Conservation (phyloP, 1,284 basidiomycete species). For the Rugosomyces carneus region DNA sequence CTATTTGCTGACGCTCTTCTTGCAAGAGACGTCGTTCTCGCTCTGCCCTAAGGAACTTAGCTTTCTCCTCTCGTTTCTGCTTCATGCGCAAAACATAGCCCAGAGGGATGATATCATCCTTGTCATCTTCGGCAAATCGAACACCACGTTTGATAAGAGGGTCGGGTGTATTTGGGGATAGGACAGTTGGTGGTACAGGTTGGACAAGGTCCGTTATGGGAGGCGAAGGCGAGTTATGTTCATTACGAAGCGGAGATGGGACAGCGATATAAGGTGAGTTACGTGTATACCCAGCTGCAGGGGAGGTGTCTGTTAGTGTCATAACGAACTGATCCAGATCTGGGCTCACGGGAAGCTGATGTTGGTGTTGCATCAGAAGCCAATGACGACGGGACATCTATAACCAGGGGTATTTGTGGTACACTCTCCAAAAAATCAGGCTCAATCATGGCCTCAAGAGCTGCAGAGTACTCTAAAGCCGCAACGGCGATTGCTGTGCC, state of each 20-base stretch:
- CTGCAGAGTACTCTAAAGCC: conserved; percentile 64
- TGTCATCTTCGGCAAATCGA: conserved; percentile 61
- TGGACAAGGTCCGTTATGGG: conserved; percentile 7
- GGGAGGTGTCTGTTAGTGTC: conserved; percentile 8
- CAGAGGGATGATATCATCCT: conserved; percentile 62
- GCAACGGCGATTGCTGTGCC: conserved; percentile 57
- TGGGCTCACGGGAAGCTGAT: conserved; percentile 12
- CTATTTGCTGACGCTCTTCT: conserved; percentile 35
- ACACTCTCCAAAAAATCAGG: conserved; percentile 19
- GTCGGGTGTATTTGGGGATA: conserved; percentile 14
- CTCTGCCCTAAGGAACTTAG: conserved; percentile 57
- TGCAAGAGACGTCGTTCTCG: conserved; percentile 28
- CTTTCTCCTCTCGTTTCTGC: conserved; percentile 68
- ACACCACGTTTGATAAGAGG: conserved; percentile 51
- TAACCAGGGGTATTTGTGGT: conserved; percentile 2
- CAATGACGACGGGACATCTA: conserved; percentile 6
- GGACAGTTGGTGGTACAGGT: conserved; percentile 11
- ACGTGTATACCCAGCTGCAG: conserved; percentile 22
- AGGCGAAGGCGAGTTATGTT: conserved; percentile 23
- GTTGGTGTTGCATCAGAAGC: conserved; percentile 9
- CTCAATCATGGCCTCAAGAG: conserved; percentile 50
- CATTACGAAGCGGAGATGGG: conserved; percentile 51
- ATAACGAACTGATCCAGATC: conserved; percentile 2
- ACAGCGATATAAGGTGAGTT: conserved; percentile 33
- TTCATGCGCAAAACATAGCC: conserved; percentile 61